phyloP scores from a whole-genome alignment of 306 rosid genomes.

The Purshia tridentata region DNA sequence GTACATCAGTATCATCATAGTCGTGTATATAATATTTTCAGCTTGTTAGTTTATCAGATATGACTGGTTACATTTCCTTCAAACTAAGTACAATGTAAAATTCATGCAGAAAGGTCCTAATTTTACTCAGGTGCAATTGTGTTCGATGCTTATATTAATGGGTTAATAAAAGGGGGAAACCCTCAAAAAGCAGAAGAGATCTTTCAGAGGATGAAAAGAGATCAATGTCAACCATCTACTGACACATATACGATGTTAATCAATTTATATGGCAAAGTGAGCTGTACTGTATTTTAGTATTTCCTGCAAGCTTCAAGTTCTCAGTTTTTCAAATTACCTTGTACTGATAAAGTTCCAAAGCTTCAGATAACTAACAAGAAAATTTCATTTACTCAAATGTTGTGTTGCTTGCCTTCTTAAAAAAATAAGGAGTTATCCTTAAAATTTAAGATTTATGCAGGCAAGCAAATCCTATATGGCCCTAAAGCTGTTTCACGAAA shows the following conservation, averaged over 20 bases:
- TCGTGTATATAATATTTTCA: not conserved
- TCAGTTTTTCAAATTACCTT: not conserved
- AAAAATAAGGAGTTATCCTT: not conserved
- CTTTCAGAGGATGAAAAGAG: conserved; percentile 78
- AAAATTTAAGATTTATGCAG: conserved; percentile 45
- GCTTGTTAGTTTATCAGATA: conserved; percentile 1
- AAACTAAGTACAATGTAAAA: conserved; percentile 11
- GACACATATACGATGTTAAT: conserved; percentile 81
- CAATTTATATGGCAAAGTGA: conserved; percentile 84
- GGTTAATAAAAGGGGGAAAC: conserved; percentile 71
- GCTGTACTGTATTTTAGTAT: not conserved
- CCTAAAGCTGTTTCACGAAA: conserved; percentile 66
- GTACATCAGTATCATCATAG: not conserved
- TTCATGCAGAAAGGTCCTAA: conserved; percentile 15
- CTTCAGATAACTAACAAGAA: not conserved
- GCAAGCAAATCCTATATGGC: conserved; percentile 76
- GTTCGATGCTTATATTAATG: conserved; percentile 81
- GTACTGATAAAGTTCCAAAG: not conserved
- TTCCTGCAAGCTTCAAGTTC: not conserved
- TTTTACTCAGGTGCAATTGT: conserved; percentile 64
- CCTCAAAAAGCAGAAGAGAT: conserved; percentile 70
- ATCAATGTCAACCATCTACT: conserved; percentile 62
- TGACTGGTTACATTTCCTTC: not conserved
- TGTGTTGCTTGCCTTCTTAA: not conserved
- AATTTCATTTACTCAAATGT: not conserved